Base-by-base conservation (phyloP, 2,329 filamentous ascomycete species). In the Neofusicoccum ribis region DNA sequence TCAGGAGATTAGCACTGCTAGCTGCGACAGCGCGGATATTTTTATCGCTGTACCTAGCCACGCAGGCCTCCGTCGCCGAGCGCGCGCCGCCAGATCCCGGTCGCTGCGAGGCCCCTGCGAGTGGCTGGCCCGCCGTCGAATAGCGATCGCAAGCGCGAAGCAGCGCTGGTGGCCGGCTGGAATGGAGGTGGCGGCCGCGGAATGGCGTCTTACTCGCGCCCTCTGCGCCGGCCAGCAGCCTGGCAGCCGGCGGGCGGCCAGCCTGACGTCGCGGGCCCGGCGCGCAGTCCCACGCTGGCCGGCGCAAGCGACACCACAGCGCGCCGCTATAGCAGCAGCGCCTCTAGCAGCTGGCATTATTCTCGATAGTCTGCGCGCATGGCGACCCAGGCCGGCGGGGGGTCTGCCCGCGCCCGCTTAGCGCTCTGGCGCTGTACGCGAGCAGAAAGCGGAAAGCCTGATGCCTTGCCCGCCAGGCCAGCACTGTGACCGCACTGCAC, bases 1-100 rank as follows among this genome's bases (percentile, higher is more conserved):
- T 64, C 63, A 64, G 63, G 63, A 64, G 63, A 64, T 64, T 64
- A 64, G 63, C 62, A 60, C 56, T 12, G 56, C 56, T 60, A 37
- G 41, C 56, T 60, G 56, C 43, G 56, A 60, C 56, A 60, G 56
- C 41, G 39, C 56, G 56, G 56, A 47, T 60, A 60, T 60, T 60
- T 60, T 60, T 60, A 60, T 60, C 56, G 56, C 31, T 60, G 56
- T 60, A 60, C 56, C 56, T 60, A 60, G 56, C 56, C 56, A 60
- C 56, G 56, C 56, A 60, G 56, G 56, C 56, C 56, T 46, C 56
- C 56, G 56, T 60, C 56, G 56, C 56, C 56, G 56, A 60, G 56
- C 56, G 43, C 37, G 59, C 47, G 59, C 59, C 59, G 47, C 44
- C 59, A 51, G 46, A 62, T 62, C 59, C 59, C 59, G 59, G 59